These are phyloP conservation scores for Speleostelium caveatum DNA, from an alignment of 78 protist genomes.

Conservation along the genomic window DNA sequence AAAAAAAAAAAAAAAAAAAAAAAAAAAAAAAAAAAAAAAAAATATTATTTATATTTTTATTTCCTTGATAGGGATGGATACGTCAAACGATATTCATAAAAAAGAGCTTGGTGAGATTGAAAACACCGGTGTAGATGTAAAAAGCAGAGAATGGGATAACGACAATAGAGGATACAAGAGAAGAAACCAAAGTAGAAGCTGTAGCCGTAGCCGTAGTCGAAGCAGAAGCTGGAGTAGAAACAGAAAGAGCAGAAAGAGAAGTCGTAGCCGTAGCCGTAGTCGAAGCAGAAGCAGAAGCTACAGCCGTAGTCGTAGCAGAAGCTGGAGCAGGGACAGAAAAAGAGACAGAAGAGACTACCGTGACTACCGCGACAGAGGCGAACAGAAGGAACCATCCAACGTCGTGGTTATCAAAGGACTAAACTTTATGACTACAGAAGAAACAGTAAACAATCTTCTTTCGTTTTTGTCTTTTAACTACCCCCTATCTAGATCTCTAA, in stretches of 20 bases:
- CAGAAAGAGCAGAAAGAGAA: background rate
- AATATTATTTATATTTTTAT: too few species aligned
- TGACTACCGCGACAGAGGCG: background rate
- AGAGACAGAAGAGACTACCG: background rate
- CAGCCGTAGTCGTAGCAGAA: background rate
- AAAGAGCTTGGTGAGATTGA: background rate
- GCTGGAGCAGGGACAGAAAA: background rate
- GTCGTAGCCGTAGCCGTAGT: background rate
- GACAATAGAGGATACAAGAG: background rate
- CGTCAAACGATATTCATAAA: too few species aligned
- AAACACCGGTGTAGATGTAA: too few species aligned
- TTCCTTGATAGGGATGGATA: too few species aligned
- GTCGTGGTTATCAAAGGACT: slow-evolving; percentile 40
- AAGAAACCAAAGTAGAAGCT: background rate
- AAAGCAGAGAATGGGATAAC: too few species aligned
- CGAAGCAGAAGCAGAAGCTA: slow-evolving; percentile 21
- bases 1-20: too few species aligned
- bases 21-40: too few species aligned
- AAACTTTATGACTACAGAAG: background rate
- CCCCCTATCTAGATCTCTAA: background rate
- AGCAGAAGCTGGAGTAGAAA: background rate
- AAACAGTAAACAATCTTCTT: slow-evolving; percentile 1
- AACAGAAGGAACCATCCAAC: slow-evolving; percentile 19
- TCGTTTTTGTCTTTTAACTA: background rate
- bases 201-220: background rate